Evolutionary conservation across 139 green algal genomes (phyloP).

Genomic region (Picochlorum sp.): DNA sequence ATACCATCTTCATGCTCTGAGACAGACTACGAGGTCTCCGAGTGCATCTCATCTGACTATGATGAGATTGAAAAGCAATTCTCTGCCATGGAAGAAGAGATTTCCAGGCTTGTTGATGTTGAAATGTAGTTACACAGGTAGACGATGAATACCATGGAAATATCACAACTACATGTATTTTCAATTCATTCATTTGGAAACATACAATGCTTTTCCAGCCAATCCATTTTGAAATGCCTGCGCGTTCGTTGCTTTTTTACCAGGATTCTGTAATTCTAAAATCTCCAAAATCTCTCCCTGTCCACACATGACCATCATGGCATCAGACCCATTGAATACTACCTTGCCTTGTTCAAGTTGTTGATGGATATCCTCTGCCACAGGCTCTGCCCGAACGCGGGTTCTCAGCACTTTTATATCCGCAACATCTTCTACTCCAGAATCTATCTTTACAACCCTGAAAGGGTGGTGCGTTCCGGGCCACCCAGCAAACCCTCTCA

Average conservation of each 20-base stretch:
- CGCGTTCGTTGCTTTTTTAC: slow-evolving; percentile 61
- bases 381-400: slow-evolving; percentile 2
- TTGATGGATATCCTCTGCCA: neutral
- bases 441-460: slow-evolving; percentile 16
- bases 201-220: slow-evolving; percentile 27
- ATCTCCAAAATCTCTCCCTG: slow-evolving; percentile 42
- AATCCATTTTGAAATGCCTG: slow-evolving; percentile 71
- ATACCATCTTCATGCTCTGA: too few species aligned
- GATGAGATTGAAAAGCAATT: too few species aligned
- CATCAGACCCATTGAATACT: slow-evolving; percentile 2
- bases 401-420: slow-evolving; percentile 40
- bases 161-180: too few species aligned
- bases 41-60: too few species aligned
- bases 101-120: too few species aligned
- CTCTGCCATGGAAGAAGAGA: too few species aligned
- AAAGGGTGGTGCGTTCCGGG: slow-evolving; percentile 59
- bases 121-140: too few species aligned
- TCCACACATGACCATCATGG: slow-evolving; percentile 34
- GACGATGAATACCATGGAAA: too few species aligned
- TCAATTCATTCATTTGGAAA: too few species aligned
- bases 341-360: slow-evolving; percentile 1
- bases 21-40: too few species aligned
- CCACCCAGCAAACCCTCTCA: slow-evolving; percentile 74
- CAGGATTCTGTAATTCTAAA: slow-evolving; percentile 64
- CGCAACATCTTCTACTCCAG: slow-evolving; percentile 3